These are phyloP conservation scores for Epichloe typhina DNA, from an alignment of 2,329 filamentous ascomycete genomes.

Conservation along the genomic window DNA sequence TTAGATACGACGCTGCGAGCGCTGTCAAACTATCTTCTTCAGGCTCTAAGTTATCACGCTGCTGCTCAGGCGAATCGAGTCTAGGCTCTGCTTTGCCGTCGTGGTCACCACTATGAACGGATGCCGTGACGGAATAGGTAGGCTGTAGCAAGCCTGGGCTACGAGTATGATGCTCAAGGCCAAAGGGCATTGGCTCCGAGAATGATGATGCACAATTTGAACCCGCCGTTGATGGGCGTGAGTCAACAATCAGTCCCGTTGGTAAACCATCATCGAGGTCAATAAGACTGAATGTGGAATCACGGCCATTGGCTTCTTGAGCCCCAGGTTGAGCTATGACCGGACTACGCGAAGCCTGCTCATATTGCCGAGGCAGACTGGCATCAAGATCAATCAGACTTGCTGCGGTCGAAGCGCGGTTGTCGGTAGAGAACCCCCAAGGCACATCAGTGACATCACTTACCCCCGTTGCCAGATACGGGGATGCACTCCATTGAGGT, in stretches of 20 bases:
- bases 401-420: conserved; percentile 26
- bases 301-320: not conserved
- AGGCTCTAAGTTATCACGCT: not conserved
- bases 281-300: not conserved
- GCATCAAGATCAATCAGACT: conserved; percentile 42
- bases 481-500: conserved; percentile 18
- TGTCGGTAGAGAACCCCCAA: conserved; percentile 11
- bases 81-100: not conserved
- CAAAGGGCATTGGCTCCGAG: not conserved
- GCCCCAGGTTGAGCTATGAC: not conserved
- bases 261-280: not conserved
- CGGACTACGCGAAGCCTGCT: not conserved
- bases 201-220: not conserved
- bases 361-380: conserved; percentile 26
- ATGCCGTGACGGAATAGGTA: not conserved
- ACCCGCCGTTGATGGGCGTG: not conserved
- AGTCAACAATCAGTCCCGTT: not conserved
- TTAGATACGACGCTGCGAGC: not conserved
- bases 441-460: not conserved
- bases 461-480: conserved; percentile 7
- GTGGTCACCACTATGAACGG: not conserved
- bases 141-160: not conserved
- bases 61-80: not conserved
- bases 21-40: not conserved
- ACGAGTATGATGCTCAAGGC: not conserved